phyloP scores from a whole-genome alignment of 331 rosid species.

The Spiraea crenata region DNA sequence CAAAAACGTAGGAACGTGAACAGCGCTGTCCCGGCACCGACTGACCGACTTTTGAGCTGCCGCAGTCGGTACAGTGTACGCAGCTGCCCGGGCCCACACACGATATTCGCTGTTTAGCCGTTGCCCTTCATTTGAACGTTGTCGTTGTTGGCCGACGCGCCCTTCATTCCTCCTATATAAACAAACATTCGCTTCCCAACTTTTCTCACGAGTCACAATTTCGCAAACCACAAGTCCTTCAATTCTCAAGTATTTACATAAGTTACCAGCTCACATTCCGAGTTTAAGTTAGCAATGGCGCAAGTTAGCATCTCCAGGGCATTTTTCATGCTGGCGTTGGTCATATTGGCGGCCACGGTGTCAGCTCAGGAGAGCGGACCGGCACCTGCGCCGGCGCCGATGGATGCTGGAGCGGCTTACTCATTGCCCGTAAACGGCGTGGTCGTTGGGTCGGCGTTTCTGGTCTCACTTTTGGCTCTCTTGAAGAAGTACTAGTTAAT shows the following conservation, averaged over 20 bases:
- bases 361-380: slow-evolving; percentile 13
- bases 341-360: slow-evolving; percentile 6
- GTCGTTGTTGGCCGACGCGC: background rate
- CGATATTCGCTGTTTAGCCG: background rate
- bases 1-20: too few relatives aligned
- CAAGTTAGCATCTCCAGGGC: slow-evolving; percentile 14
- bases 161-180: background rate
- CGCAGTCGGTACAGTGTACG: too few relatives aligned
- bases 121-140: slow-evolving; percentile 4
- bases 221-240: background rate
- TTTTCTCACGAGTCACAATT: background rate
- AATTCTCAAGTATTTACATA: too few relatives aligned
- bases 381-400: slow-evolving; percentile 21
- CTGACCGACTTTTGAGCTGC: too few relatives aligned
- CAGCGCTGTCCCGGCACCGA: too few relatives aligned
- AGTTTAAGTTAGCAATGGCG: slow-evolving; percentile 2
- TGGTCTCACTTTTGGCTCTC: slow-evolving; percentile 13
- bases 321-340: slow-evolving; percentile 14
- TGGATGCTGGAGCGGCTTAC: slow-evolving; percentile 8
- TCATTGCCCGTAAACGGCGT: slow-evolving; percentile 6
- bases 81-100: background rate
- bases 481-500: slow-evolving; percentile 13
- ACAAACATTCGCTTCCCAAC: background rate
- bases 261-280: too few relatives aligned
- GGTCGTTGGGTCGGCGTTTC: slow-evolving; percentile 16